A percentile compares a stretch with the other conserved stretches of the same genome.
phyloP scores from a whole-genome alignment of 768 basidiomycete genomes.

The Erythrobasidium yunnanense region DNA sequence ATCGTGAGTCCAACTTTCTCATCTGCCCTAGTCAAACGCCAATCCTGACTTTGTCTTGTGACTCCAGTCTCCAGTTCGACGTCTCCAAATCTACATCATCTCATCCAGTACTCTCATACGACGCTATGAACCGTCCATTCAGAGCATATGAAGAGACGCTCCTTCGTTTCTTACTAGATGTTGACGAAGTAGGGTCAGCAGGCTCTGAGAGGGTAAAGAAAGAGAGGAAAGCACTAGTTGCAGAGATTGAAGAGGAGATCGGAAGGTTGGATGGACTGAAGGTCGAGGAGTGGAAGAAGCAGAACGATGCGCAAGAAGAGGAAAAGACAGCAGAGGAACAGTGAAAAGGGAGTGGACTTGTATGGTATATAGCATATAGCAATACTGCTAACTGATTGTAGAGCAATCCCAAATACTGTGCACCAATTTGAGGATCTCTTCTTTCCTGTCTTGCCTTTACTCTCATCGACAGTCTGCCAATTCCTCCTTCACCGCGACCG shows the following conservation, averaged over 20 bases:
- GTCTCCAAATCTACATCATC: neutral
- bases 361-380: no score
- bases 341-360: no score
- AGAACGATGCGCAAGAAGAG: neutral
- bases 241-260: neutral
- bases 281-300: neutral
- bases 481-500: no score
- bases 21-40: no score
- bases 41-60: no score
- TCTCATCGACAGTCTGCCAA: no score
- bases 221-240: constrained; percentile 2
- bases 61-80: constrained; percentile 11
- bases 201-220: constrained; percentile 4
- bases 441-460: no score
- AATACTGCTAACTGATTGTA: no score
- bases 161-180: neutral
- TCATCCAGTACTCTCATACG: constrained; percentile 1
- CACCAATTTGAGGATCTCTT: no score
- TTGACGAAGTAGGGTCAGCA: constrained; percentile 7
- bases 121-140: constrained; percentile 5
- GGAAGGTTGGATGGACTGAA: constrained; percentile 1
- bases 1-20: neutral
- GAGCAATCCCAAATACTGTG: no score
- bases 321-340: no score
- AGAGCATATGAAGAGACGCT: constrained; percentile 12